These are phyloP conservation scores for Colletotrichum spinosum DNA, from an alignment of 2,329 filamentous ascomycete genomes.

Conservation along the genomic window DNA sequence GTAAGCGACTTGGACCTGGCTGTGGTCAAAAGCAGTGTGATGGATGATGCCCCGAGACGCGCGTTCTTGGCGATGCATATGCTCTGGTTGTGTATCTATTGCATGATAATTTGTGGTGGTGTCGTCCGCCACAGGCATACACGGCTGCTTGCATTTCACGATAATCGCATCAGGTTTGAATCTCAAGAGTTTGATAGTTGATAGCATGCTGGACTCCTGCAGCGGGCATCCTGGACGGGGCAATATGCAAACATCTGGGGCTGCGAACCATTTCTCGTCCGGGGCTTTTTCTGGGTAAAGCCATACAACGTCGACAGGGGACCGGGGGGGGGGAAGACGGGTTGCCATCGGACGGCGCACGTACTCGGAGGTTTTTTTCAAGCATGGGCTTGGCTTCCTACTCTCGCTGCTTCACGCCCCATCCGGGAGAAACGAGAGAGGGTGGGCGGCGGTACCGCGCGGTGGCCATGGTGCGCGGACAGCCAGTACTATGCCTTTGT, in stretches of 20 bases:
- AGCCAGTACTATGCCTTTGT: background rate
- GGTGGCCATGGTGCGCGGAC: constrained; percentile 9
- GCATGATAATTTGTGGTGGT: no score
- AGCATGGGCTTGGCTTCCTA: background rate
- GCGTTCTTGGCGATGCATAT: no score
- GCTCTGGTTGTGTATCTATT: no score
- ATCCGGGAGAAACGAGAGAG: background rate
- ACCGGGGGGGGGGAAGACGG: no score
- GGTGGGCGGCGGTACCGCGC: constrained; percentile 14
- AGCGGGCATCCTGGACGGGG: background rate
- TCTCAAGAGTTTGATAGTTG: no score
- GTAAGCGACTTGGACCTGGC: no score
- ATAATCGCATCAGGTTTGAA: no score
- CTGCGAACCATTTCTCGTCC: background rate
- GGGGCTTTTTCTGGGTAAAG: background rate
- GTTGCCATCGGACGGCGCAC: background rate
- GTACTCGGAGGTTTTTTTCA: background rate
- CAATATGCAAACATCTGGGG: background rate
- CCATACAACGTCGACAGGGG: background rate
- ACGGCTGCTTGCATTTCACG: background rate
- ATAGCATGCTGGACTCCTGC: no score
- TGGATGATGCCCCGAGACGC: no score
- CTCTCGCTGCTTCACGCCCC: background rate
- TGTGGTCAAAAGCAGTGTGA: no score
- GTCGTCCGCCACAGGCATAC: background rate